These are phyloP conservation scores for Tricholoma sp. DNA, from an alignment of 768 basidiomycete species.

Conservation along the genomic window DNA sequence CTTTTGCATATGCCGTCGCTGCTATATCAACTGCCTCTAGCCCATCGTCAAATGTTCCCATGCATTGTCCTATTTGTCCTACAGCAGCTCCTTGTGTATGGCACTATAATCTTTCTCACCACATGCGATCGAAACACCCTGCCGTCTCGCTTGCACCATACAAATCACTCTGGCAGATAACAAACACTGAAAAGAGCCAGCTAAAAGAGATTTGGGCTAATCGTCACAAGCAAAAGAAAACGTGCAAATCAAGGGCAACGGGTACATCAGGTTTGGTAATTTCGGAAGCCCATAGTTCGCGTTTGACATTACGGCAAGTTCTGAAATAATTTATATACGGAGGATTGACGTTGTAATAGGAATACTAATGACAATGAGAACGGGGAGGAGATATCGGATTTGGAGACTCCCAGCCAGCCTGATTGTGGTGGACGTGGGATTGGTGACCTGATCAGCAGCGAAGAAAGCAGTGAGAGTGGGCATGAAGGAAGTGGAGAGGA, in stretches of 20 bases:
- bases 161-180: background rate
- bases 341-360: background rate
- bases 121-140: background rate
- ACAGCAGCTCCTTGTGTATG: slow-evolving; percentile 13
- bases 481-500: too few relatives aligned
- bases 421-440: too few relatives aligned
- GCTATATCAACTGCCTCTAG: slow-evolving; percentile 6
- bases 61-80: slow-evolving; percentile 17
- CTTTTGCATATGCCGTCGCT: slow-evolving; percentile 15
- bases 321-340: background rate
- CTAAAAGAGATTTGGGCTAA: background rate
- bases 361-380: background rate
- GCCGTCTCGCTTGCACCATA: background rate
- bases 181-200: background rate
- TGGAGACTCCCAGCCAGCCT: too few relatives aligned
- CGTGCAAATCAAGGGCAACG: background rate
- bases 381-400: too few relatives aligned
- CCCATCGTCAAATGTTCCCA: slow-evolving; percentile 24
- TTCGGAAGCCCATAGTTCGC: background rate
- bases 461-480: too few relatives aligned
- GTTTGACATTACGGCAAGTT: background rate
- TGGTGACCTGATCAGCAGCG: too few relatives aligned
- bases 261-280: background rate
- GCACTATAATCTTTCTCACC: slow-evolving; percentile 1
- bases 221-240: background rate